Percentiles rank a stretch among this genome's conserved stretches.
Conservation (phyloP, 768 basidiomycete species). For the Leucocoprinus birnbaumii region DNA sequence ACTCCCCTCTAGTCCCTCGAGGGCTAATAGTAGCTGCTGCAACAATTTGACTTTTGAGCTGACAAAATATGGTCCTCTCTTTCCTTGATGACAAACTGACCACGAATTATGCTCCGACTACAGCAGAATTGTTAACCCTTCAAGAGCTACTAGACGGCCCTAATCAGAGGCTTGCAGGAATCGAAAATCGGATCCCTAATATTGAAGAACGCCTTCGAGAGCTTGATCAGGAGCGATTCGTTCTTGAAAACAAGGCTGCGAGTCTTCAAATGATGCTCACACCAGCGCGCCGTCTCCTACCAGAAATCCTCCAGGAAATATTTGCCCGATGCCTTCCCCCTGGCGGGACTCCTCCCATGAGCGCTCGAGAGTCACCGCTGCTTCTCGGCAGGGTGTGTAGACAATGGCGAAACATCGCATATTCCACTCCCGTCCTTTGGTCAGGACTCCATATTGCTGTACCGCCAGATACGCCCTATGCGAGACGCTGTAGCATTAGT, state of each 20-base stretch:
- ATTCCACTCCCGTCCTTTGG: constrained; percentile 15
- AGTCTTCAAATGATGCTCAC: constrained; percentile 5
- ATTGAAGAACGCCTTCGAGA: neutral
- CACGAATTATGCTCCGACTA: too few species aligned
- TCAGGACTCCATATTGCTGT: constrained; percentile 15
- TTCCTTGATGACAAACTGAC: too few species aligned
- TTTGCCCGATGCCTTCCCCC: constrained; percentile 16
- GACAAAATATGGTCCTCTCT: too few species aligned
- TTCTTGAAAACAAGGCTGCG: neutral
- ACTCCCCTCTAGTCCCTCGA: too few species aligned
- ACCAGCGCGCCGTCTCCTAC: constrained; percentile 14
- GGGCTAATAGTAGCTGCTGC: too few species aligned
- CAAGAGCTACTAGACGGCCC: too few species aligned
- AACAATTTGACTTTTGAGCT: too few species aligned
- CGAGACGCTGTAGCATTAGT: neutral
- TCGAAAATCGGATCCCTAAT: neutral
- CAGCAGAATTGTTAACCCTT: too few species aligned
- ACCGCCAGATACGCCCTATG: constrained; percentile 2
- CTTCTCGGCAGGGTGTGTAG: constrained; percentile 16
- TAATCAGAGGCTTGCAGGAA: neutral
- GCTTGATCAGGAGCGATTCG: constrained; percentile 1
- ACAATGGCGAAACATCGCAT: constrained; percentile 14
- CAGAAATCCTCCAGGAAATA: constrained; percentile 17
- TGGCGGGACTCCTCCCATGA: constrained; percentile 15
- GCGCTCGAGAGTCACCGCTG: constrained; percentile 13